These are phyloP conservation scores for Aspergillus chevalieri DNA, from an alignment of 2,329 filamentous ascomycete genomes.

Conservation along the genomic window DNA sequence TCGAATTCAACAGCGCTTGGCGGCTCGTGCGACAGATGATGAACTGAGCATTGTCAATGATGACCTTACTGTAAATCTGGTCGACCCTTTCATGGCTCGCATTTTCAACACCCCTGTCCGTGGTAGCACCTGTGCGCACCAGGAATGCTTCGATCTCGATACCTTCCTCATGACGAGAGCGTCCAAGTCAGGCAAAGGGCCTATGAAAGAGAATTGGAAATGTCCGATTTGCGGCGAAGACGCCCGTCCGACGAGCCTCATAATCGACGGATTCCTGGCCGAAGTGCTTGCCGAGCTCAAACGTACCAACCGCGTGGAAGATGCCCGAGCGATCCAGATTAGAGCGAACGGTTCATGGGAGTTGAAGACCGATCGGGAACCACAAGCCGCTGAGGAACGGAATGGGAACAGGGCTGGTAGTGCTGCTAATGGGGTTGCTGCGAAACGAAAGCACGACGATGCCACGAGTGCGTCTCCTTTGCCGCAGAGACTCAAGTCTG, in stretches of 20 bases:
- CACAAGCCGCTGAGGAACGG: conserved; percentile 4
- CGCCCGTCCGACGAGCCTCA: conserved; percentile 64
- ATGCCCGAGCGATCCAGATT: conserved; percentile 58
- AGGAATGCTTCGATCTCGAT: conserved; percentile 84
- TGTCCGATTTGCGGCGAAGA: conserved; percentile 79
- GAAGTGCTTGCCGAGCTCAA: conserved; percentile 55
- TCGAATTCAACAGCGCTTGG: conserved; percentile 51
- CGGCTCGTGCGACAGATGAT: conserved; percentile 46
- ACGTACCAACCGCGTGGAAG: conserved; percentile 41
- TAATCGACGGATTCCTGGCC: conserved; percentile 68
- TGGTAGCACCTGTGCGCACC: conserved; percentile 63
- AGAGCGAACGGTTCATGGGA: conserved; percentile 61
- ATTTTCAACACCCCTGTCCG: conserved; percentile 69
- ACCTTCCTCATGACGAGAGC: conserved; percentile 67
- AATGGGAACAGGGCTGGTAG: conserved; percentile 11
- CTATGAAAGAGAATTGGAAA: conserved; percentile 58
- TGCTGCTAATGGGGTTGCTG: neutral
- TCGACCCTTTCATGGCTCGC: conserved; percentile 59
- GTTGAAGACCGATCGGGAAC: conserved; percentile 37
- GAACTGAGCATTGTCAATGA: conserved; percentile 56
- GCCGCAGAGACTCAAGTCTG: conserved; percentile 10
- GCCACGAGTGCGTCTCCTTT: conserved; percentile 2
- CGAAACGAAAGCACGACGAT: conserved; percentile 13
- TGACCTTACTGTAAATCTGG: conserved; percentile 56
- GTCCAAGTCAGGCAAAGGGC: conserved; percentile 39